Conservation (phyloP, 176 grass and related monocot species). For the Pharus latifolius region DNA sequence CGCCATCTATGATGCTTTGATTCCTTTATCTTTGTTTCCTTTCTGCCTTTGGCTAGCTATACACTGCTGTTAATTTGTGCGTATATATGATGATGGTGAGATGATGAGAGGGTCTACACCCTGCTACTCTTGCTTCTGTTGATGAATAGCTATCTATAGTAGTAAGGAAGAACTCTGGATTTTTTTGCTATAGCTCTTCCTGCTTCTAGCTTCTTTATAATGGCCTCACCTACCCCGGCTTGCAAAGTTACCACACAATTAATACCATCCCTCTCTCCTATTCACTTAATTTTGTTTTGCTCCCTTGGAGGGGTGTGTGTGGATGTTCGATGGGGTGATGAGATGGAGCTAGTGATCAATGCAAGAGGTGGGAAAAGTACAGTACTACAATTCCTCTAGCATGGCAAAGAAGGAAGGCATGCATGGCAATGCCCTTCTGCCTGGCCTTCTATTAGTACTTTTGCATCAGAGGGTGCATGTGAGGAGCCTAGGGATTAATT, state of each 20-base stretch:
- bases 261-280: constrained; percentile 12
- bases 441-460: neutral
- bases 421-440: constrained; percentile 1
- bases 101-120: neutral
- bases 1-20: constrained; percentile 37
- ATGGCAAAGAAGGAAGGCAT: constrained; percentile 9
- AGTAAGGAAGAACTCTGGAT: constrained; percentile 23
- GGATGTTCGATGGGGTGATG: neutral
- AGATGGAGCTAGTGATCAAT: neutral
- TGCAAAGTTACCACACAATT: constrained; percentile 21
- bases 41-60: neutral
- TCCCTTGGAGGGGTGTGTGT: constrained; percentile 28
- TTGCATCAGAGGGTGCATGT: neutral
- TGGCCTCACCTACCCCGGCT: constrained; percentile 28
- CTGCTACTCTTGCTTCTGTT: neutral
- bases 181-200: neutral
- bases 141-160: constrained; percentile 10
- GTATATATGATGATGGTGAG: no score
- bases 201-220: constrained; percentile 14
- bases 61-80: neutral
- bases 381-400: constrained; percentile 19
- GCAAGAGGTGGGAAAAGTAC: neutral
- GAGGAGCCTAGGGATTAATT: neutral
- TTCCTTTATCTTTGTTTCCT: neutral
- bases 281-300: constrained; percentile 34